Conservation (phyloP, 371 early-diverging fungal species). For the Mucor plumbeus region DNA sequence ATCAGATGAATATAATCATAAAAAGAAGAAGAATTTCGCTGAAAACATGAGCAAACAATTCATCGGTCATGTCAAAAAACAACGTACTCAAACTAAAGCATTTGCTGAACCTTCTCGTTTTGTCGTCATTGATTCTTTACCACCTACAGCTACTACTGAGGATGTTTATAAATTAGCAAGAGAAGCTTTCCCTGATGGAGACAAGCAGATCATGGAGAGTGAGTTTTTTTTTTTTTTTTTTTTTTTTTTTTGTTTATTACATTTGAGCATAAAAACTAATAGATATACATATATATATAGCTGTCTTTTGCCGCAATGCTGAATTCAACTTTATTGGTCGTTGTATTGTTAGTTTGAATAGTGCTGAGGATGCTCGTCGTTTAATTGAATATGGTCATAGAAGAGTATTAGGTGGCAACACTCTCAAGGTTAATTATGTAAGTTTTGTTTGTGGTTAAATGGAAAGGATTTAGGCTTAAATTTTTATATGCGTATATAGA, state of each 20-base stretch:
- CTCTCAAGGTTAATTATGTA: constrained; percentile 40
- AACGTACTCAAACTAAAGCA: background rate
- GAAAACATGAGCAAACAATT: constrained; percentile 24
- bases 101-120: constrained; percentile 33
- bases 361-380: constrained; percentile 37
- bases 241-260: too few species aligned
- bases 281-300: constrained; percentile 18
- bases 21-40: constrained; percentile 13
- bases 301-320: constrained; percentile 42
- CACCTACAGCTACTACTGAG: constrained; percentile 46
- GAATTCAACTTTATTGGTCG: constrained; percentile 45
- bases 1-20: too few species aligned
- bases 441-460: constrained; percentile 16
- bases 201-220: constrained; percentile 36
- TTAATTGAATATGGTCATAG: constrained; percentile 43
- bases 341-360: constrained; percentile 39
- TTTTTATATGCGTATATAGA: constrained; percentile 12
- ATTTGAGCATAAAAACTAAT: background rate
- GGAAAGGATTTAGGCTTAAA: background rate
- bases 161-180: constrained; percentile 53
- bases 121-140: constrained; percentile 41
- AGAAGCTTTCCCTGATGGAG: constrained; percentile 47
- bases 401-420: constrained; percentile 47
- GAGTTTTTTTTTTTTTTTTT: constrained; percentile 1
- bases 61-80: constrained; percentile 21